Evolutionary conservation across 169 alveolate genomes (phyloP).

Genomic region (Neospora caninum): DNA sequence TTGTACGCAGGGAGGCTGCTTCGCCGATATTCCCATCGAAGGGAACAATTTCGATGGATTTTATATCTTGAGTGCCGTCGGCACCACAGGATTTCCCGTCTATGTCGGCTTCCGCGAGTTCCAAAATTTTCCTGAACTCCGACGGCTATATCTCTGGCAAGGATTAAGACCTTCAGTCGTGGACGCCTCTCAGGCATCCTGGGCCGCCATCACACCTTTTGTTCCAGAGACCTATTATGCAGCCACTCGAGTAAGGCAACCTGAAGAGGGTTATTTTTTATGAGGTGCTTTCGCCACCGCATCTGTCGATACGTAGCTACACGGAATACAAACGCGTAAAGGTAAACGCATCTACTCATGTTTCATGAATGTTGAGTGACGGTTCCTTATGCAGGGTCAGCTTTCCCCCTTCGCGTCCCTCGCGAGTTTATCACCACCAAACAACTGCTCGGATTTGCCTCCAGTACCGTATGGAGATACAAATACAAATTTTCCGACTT

Average conservation of each 20-base stretch:
- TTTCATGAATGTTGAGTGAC: background rate
- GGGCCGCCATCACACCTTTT: conserved; percentile 59
- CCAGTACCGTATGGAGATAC: conserved; percentile 45
- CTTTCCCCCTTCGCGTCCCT: conserved; percentile 59
- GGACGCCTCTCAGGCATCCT: conserved; percentile 35
- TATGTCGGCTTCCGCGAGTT: conserved; percentile 40
- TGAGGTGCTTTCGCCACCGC: too few species aligned
- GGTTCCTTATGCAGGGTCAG: conserved; percentile 33
- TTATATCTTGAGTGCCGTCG: conserved; percentile 40
- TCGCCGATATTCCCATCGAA: conserved; percentile 7
- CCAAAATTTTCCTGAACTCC: background rate
- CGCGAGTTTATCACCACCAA: conserved; percentile 31
- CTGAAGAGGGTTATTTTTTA: background rate
- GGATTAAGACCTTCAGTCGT: conserved; percentile 20
- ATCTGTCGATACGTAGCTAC: too few species aligned
- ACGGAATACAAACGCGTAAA: background rate
- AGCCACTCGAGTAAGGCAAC: conserved; percentile 25
- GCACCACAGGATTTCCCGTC: conserved; percentile 55
- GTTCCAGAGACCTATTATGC: conserved; percentile 32
- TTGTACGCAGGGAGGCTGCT: conserved; percentile 20
- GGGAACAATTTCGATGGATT: conserved; percentile 52
- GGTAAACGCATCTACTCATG: background rate
- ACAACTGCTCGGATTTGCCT: conserved; percentile 50
- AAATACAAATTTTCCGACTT: conserved; percentile 44
- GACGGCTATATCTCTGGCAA: conserved; percentile 40